Evolutionary conservation across 2,329 filamentous ascomycete species (phyloP).

Genomic region (Xylaria sp.): DNA sequence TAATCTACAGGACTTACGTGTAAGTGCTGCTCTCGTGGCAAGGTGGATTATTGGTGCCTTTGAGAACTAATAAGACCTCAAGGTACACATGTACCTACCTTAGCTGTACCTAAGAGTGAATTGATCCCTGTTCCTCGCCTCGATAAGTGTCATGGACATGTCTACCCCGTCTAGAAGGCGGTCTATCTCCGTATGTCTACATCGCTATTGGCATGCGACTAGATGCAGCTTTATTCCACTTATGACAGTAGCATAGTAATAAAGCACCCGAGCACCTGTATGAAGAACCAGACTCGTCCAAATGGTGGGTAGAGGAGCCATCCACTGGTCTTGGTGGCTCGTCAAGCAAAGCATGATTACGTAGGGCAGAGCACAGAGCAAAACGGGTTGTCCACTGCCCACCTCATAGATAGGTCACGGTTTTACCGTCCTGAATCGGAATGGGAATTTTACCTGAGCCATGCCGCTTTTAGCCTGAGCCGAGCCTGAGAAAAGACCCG

Average conservation of each 20-base stretch:
- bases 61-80: too few species aligned
- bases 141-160: too few species aligned
- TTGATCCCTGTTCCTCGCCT: too few species aligned
- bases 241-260: not conserved
- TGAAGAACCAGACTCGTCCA: not conserved
- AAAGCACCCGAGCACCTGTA: too few species aligned
- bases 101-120: too few species aligned
- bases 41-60: not conserved
- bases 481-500: not conserved
- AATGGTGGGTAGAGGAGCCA: slow-evolving; percentile 9
- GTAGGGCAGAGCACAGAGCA: slow-evolving; percentile 37
- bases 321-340: slow-evolving; percentile 24
- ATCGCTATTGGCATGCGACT: not conserved
- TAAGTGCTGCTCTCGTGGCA: slow-evolving; percentile 16
- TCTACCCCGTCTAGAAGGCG: not conserved
- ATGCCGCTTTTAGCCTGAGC: too few species aligned
- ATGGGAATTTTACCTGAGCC: too few species aligned
- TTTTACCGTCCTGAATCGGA: too few species aligned
- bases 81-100: too few species aligned
- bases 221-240: not conserved
- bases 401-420: too few species aligned
- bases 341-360: slow-evolving; percentile 32
- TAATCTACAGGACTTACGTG: slow-evolving; percentile 12
- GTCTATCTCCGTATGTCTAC: not conserved
- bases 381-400: slow-evolving; percentile 22